These are phyloP conservation scores for Mycena kentingensis DNA, from an alignment of 768 basidiomycete species.

Conservation along the genomic window DNA sequence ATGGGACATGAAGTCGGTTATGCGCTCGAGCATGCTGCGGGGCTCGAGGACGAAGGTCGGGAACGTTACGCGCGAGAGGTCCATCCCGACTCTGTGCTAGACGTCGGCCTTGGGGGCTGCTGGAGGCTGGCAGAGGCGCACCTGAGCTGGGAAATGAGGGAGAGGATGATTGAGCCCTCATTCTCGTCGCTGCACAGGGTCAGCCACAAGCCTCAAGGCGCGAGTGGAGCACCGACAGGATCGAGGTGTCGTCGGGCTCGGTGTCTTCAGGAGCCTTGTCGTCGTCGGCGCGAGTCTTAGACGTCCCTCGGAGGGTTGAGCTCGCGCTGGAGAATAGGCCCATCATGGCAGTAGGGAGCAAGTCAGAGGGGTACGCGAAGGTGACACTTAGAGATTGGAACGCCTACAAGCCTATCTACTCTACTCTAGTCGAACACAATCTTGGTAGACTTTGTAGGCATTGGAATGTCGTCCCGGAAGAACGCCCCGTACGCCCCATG, in stretches of 20 bases:
- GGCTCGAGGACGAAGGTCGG: constrained; percentile 97
- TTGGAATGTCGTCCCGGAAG: constrained; percentile 67
- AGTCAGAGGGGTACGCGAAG: constrained; percentile 2
- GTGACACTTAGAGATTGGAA: neutral
- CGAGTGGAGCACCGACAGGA: constrained; percentile 62
- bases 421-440: constrained; percentile 60
- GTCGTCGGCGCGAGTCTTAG: constrained; percentile 65
- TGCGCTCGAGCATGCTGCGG: constrained; percentile 94
- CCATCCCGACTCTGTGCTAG: constrained; percentile 83
- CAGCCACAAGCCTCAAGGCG: constrained; percentile 33
- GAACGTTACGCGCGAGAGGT: constrained; percentile 91
- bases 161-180: constrained; percentile 87
- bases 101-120: constrained; percentile 5
- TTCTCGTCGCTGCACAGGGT: constrained; percentile 74
- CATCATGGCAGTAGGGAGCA: constrained; percentile 57
- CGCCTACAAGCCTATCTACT: too few relatives aligned
- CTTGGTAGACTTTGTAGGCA: constrained; percentile 68
- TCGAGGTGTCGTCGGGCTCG: constrained; percentile 86
- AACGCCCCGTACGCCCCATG: constrained; percentile 91
- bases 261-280: constrained; percentile 80
- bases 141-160: constrained; percentile 89
- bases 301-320: constrained; percentile 49
- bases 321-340: constrained; percentile 75
- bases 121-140: constrained; percentile 29
- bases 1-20: constrained; percentile 99